Percentiles rank a stretch among this genome's conserved stretches.
phyloP scores from a whole-genome alignment of 257 asterid species.

The Primulina eburnea region DNA sequence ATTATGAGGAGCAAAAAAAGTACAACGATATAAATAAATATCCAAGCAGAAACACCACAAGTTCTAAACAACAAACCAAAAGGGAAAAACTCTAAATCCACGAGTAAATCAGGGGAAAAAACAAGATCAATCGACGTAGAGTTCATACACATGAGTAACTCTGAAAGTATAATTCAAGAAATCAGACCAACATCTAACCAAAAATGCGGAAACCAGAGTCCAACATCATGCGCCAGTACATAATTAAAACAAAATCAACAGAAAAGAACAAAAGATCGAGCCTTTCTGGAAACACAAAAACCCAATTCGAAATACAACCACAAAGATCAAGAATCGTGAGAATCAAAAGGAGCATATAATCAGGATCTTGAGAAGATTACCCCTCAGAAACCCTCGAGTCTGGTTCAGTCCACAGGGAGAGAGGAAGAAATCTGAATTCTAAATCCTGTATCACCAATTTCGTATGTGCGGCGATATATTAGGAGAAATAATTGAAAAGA shows the following conservation, averaged over 20 bases:
- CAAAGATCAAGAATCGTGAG: conserved; percentile 30
- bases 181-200: conserved; percentile 31
- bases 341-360: conserved; percentile 16
- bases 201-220: conserved; percentile 29
- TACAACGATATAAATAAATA: background rate
- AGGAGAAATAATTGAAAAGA: conserved; percentile 24
- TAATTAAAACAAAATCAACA: conserved; percentile 29
- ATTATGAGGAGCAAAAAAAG: conserved; percentile 14
- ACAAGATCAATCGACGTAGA: background rate
- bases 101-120: conserved; percentile 1
- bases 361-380: conserved; percentile 19
- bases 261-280: conserved; percentile 41
- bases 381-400: conserved; percentile 38
- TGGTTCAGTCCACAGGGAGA: conserved; percentile 36
- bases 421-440: conserved; percentile 19
- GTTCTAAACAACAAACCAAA: background rate
- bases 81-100: conserved; percentile 8
- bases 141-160: conserved; percentile 17
- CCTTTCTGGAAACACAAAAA: conserved; percentile 15
- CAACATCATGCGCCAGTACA: conserved; percentile 30
- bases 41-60: conserved; percentile 9
- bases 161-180: conserved; percentile 27
- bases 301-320: conserved; percentile 22
- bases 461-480: background rate
- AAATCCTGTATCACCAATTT: background rate